These are phyloP conservation scores for Pouteria campechiana DNA, from an alignment of 179 eudicot species.

Conservation along the genomic window DNA sequence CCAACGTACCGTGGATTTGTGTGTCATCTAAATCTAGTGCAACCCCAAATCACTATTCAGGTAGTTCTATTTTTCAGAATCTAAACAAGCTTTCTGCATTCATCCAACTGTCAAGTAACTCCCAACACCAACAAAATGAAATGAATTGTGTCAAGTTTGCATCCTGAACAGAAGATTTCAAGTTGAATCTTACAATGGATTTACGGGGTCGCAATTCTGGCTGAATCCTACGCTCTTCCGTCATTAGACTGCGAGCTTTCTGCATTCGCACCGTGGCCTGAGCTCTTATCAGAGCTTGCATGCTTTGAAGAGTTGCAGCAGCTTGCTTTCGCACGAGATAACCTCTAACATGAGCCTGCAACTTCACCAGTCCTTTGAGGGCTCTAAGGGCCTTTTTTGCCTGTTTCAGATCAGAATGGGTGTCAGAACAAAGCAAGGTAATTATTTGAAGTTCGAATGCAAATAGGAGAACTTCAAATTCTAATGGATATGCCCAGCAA, in stretches of 20 bases:
- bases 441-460: background rate
- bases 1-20: too few relatives aligned
- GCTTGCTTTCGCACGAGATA: constrained; percentile 80
- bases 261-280: constrained; percentile 64
- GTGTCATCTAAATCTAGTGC: too few relatives aligned
- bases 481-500: too few relatives aligned
- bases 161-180: too few relatives aligned
- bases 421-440: background rate
- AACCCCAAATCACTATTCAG: too few relatives aligned
- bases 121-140: too few relatives aligned
- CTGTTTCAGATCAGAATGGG: constrained; percentile 18
- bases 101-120: too few relatives aligned
- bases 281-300: constrained; percentile 85
- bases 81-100: too few relatives aligned
- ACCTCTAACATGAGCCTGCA: constrained; percentile 86
- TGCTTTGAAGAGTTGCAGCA: constrained; percentile 63
- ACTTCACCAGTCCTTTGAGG: constrained; percentile 76
- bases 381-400: constrained; percentile 86
- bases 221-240: background rate
- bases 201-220: constrained; percentile 22
- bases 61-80: too few relatives aligned
- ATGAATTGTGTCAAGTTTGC: too few relatives aligned
- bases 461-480: too few relatives aligned
- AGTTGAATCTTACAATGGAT: constrained; percentile 39
- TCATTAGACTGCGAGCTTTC: constrained; percentile 18